phyloP scores from a whole-genome alignment of 108 stramenopile species.

The Ochromonas danica region DNA sequence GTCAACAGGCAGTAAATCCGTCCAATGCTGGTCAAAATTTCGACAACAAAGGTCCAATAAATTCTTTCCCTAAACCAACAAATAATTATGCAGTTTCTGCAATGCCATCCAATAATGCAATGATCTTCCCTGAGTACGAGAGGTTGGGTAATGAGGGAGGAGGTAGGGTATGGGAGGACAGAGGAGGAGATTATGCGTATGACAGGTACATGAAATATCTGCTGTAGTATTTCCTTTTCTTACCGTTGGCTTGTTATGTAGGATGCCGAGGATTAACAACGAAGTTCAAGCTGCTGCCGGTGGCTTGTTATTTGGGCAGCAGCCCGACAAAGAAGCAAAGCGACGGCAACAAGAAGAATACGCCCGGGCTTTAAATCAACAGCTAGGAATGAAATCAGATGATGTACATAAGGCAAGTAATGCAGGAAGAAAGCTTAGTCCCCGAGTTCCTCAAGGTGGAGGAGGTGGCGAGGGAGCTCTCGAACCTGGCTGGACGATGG shows the following conservation, averaged over 20 bases:
- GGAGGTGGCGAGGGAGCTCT: background rate
- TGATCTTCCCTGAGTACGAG: background rate
- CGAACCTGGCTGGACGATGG: background rate
- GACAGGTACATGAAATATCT: too few relatives aligned
- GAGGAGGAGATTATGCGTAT: too few relatives aligned
- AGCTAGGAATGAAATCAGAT: background rate
- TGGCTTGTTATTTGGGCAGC: too few relatives aligned
- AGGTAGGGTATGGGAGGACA: background rate
- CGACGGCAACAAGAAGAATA: background rate
- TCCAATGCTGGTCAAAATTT: background rate
- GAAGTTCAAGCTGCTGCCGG: too few relatives aligned
- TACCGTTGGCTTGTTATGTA: too few relatives aligned
- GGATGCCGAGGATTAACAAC: too few relatives aligned
- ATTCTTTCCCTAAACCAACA: background rate
- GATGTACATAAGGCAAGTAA: background rate
- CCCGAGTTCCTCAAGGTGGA: background rate
- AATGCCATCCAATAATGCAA: background rate
- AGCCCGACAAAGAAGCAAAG: background rate
- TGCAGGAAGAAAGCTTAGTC: background rate
- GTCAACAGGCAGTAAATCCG: background rate
- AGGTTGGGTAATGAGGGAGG: background rate
- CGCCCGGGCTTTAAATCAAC: background rate
- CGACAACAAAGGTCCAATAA: background rate
- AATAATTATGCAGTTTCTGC: background rate
- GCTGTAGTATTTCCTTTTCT: too few relatives aligned